Percentiles rank a stretch among this genome's conserved stretches.
These are phyloP conservation scores for Nidula microcarpa DNA, from an alignment of 768 basidiomycete species.

Conservation along the genomic window DNA sequence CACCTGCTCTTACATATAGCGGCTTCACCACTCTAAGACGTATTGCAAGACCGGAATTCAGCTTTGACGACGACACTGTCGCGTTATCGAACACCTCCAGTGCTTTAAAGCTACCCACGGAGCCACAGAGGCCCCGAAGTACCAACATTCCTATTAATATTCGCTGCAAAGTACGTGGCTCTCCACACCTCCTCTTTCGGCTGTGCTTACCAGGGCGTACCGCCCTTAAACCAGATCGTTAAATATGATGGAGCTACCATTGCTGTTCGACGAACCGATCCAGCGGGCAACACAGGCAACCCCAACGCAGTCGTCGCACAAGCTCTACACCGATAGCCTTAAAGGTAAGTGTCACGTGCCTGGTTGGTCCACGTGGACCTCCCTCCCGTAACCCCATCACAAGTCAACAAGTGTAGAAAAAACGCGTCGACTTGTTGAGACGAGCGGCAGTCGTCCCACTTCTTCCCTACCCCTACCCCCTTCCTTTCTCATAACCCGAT, in stretches of 20 bases:
- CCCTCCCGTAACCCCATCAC: neutral
- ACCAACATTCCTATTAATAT: too few species aligned
- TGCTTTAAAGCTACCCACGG: too few species aligned
- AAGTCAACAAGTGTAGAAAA: neutral
- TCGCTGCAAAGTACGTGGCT: too few species aligned
- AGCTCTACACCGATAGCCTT: neutral
- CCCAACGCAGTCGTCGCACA: neutral
- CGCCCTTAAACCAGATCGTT: too few species aligned
- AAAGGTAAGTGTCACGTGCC: neutral
- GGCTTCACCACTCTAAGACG: too few species aligned
- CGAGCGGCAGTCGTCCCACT: neutral
- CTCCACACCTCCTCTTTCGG: too few species aligned
- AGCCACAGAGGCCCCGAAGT: too few species aligned
- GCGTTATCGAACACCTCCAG: too few species aligned
- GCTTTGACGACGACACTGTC: too few species aligned
- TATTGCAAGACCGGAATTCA: too few species aligned
- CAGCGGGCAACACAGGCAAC: neutral
- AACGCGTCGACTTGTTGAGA: neutral
- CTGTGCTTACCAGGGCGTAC: too few species aligned
- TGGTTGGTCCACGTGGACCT: neutral
- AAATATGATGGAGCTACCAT: neutral
- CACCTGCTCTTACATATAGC: too few species aligned
- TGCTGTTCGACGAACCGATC: neutral
- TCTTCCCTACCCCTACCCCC: neutral
- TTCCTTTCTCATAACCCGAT: slow-evolving; percentile 3